Evolutionary conservation across 139 green algal genomes (phyloP), one percentile per base, ranked within the genome.

Genomic region (Tetradesmus obliquus): DNA sequence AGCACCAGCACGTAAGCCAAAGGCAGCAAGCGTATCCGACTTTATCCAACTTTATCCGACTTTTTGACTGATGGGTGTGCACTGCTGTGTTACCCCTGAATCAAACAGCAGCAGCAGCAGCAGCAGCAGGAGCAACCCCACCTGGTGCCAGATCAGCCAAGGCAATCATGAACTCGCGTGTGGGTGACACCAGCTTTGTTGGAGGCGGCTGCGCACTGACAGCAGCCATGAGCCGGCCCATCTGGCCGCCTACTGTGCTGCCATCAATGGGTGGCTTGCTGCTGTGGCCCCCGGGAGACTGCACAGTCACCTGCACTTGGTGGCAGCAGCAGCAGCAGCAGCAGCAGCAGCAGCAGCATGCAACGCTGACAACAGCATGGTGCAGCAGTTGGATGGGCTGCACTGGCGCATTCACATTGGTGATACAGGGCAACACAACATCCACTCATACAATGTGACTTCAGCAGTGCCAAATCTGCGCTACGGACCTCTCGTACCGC

Each of bases 221-320:
- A 17, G 57, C 85, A 12, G 62, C 55, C 5, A 93, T 71, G 20
- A 93, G 8, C 5, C 92, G 90, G 7, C 57, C 90, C 74, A 93
- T 10, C 72, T 90, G 82, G 8, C 53, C 71, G 4, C 32, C 84
- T 19, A 96, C 91, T 72, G 89, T 92, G 45, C 79, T 91, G 3
- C 92, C 86, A 81, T 97, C 96, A 0, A 88, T 90, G 17, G 95
- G 95, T 1, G 97, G 96, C 88, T 96, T 95, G 84, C 91, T 95
- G 90, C 91, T 90, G 93, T 98, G 97, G 19, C 97, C 97, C 22
- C 96, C 94, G 0, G 79, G 1, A 4, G 92, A 92, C 7, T 24
- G 62, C 1, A 95, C 12, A 0, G 55, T 57, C 24, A 95, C 80
- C 55, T 91, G 22, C 74, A 82, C 72, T 24, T 51, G 3, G 4